phyloP scores from a whole-genome alignment of 306 rosid genomes.

The Argentina anserina region DNA sequence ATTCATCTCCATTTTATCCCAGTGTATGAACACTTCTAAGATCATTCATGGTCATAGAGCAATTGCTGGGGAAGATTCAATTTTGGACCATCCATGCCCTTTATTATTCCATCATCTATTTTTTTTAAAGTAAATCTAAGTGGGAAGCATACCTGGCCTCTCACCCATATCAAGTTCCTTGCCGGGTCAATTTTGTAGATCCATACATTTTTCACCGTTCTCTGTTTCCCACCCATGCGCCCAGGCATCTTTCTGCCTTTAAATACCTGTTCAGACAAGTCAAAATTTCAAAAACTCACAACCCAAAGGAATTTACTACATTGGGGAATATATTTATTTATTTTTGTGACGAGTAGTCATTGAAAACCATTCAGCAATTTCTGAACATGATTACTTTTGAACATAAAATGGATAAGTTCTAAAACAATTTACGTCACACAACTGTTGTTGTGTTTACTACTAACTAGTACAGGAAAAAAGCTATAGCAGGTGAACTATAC shows the following conservation, averaged over 20 bases:
- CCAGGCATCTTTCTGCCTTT: slow-evolving; percentile 89
- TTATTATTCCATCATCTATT: neutral
- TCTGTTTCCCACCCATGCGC: slow-evolving; percentile 89
- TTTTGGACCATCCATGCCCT: neutral
- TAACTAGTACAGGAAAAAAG: neutral
- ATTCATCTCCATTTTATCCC: neutral
- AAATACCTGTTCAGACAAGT: slow-evolving; percentile 53
- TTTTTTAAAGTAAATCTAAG: slow-evolving; percentile 1
- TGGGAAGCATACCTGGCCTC: slow-evolving; percentile 74
- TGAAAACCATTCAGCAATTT: neutral
- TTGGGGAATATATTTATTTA: neutral
- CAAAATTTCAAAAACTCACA: neutral
- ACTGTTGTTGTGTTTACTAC: neutral
- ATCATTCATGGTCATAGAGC: neutral
- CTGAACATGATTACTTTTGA: neutral
- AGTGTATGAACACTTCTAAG: neutral
- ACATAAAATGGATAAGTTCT: neutral
- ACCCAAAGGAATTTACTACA: neutral
- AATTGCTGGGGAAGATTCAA: slow-evolving; percentile 15
- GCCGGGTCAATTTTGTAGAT: slow-evolving; percentile 90
- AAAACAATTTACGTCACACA: neutral
- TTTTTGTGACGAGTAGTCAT: neutral
- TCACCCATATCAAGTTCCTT: slow-evolving; percentile 90
- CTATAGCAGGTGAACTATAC: neutral
- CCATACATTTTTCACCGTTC: slow-evolving; percentile 93